Percentiles rank a stretch among this genome's conserved stretches.
Evolutionary conservation across 2,329 filamentous ascomycete species (phyloP).

Genomic region (Ceratocystis albifundus): DNA sequence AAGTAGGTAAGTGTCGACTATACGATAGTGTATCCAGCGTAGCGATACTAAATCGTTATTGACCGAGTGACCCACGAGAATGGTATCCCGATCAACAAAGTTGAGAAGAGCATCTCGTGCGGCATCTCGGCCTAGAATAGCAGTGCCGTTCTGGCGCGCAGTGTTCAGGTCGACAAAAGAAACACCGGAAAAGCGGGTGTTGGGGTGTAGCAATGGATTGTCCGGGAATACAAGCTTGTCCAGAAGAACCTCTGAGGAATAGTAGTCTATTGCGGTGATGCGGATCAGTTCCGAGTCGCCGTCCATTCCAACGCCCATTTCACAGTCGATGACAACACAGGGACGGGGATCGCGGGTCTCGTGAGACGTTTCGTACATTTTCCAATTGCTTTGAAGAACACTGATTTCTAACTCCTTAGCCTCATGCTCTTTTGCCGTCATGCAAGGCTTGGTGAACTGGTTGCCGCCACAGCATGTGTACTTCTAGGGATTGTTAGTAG

Average conservation of each 20-base stretch:
- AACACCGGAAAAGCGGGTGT: slow-evolving; percentile 42
- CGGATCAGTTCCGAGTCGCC: slow-evolving; percentile 43
- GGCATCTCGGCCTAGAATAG: slow-evolving; percentile 34
- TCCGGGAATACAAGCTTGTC: slow-evolving; percentile 41
- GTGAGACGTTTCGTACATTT: slow-evolving; percentile 26
- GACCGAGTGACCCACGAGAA: slow-evolving; percentile 39
- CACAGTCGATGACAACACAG: slow-evolving; percentile 42
- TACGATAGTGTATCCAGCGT: slow-evolving; percentile 37
- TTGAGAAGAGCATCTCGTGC: slow-evolving; percentile 36
- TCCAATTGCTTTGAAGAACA: slow-evolving; percentile 29
- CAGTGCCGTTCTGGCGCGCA: slow-evolving; percentile 29
- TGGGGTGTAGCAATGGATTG: slow-evolving; percentile 37
- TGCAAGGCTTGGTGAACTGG: slow-evolving; percentile 26
- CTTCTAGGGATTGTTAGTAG: slow-evolving; percentile 24
- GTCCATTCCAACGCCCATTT: slow-evolving; percentile 39
- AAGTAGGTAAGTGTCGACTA: slow-evolving; percentile 38
- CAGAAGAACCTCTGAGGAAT: slow-evolving; percentile 38
- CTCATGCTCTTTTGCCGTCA: slow-evolving; percentile 26
- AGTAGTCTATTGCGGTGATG: slow-evolving; percentile 41
- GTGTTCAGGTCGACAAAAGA: slow-evolving; percentile 32
- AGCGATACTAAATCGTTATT: slow-evolving; percentile 35
- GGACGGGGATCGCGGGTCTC: slow-evolving; percentile 21
- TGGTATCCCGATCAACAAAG: slow-evolving; percentile 36
- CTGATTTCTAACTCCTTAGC: slow-evolving; percentile 1
- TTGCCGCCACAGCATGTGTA: slow-evolving; percentile 30